Conservation (phyloP, 352 stramenopile genomes). For the Phytophthora pluvialis region DNA sequence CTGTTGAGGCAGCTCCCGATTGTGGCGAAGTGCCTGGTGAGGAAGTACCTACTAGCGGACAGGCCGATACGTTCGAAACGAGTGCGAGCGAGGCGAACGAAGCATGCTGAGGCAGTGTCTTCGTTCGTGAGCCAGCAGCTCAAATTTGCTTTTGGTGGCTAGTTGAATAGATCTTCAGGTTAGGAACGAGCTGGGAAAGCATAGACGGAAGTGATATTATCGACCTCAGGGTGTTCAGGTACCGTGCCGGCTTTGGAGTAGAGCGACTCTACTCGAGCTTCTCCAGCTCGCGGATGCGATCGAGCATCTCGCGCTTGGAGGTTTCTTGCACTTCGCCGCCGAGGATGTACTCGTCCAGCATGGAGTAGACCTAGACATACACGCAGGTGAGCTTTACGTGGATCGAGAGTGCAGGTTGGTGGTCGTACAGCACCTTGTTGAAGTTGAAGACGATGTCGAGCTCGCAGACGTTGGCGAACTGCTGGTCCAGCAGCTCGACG, state of each 20-base stretch:
- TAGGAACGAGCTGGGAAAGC: slow-evolving; percentile 18
- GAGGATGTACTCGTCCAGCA: slow-evolving; percentile 96
- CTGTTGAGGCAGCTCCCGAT: slow-evolving; percentile 6
- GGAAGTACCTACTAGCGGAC: slow-evolving; percentile 3
- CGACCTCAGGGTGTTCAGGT: background rate
- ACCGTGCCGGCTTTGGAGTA: background rate
- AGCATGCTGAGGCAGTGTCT: slow-evolving; percentile 20
- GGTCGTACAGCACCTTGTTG: slow-evolving; percentile 78
- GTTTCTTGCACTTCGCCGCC: slow-evolving; percentile 94
- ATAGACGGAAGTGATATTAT: slow-evolving; percentile 24
- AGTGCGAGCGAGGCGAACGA: slow-evolving; percentile 20
- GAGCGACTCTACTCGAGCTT: slow-evolving; percentile 79
- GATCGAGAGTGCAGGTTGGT: slow-evolving; percentile 2
- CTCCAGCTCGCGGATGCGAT: slow-evolving; percentile 92
- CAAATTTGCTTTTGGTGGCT: slow-evolving; percentile 18
- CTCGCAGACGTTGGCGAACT: slow-evolving; percentile 99
- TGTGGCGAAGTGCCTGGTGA: slow-evolving; percentile 14
- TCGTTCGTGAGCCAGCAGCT: slow-evolving; percentile 26
- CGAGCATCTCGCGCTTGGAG: slow-evolving; percentile 93
- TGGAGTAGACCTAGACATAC: slow-evolving; percentile 85
- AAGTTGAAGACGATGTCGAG: slow-evolving; percentile 97
- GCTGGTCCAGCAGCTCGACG: slow-evolving; percentile 98
- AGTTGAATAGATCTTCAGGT: slow-evolving; percentile 32
- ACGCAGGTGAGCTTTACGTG: background rate
- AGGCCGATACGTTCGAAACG: slow-evolving; percentile 24